A percentile compares a stretch with the other conserved stretches of the same genome.
These are phyloP conservation scores for Hymenochaete sp. DNA, from an alignment of 1,284 basidiomycete species.

Conservation along the genomic window DNA sequence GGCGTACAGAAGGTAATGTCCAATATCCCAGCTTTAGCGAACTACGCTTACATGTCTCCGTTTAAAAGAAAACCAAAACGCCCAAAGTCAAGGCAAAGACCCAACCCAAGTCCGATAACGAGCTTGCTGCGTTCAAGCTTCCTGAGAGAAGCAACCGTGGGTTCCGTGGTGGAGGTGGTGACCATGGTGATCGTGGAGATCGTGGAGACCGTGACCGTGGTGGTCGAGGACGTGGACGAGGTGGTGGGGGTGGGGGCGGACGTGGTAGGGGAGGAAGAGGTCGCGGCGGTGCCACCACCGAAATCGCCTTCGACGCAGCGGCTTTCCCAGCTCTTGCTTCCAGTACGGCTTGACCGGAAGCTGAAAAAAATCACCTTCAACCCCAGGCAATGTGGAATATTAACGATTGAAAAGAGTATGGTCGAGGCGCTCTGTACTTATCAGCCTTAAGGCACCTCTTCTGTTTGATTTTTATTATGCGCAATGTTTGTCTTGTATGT, in stretches of 20 bases:
- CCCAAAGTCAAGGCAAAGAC: no score
- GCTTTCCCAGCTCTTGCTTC: conserved; percentile 71
- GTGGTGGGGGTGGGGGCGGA: conserved; percentile 9
- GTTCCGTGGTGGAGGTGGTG: conserved; percentile 32
- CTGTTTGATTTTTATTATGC: conserved; percentile 13
- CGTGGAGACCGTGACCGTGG: conserved; percentile 33
- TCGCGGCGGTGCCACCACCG: conserved; percentile 27
- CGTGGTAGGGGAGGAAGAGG: conserved; percentile 16
- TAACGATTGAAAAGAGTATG: background rate
- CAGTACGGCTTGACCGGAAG: background rate
- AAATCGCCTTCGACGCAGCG: conserved; percentile 69
- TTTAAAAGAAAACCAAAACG: no score
- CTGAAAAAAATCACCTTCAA: no score
- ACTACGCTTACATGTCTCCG: no score
- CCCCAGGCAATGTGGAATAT: conserved; percentile 7
- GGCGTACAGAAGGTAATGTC: no score
- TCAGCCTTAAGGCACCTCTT: no score
- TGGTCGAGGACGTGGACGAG: conserved; percentile 30
- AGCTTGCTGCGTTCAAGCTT: no score
- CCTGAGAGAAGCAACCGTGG: conserved; percentile 50
- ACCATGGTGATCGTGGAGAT: conserved; percentile 35
- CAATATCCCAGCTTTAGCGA: no score
- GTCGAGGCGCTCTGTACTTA: no score
- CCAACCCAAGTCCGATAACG: no score
- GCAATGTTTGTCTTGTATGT: conserved; percentile 15